A percentile compares a stretch with the other conserved stretches of the same genome.
Evolutionary conservation across 768 basidiomycete genomes (phyloP).

Genomic region (Neoboletus magnificus): DNA sequence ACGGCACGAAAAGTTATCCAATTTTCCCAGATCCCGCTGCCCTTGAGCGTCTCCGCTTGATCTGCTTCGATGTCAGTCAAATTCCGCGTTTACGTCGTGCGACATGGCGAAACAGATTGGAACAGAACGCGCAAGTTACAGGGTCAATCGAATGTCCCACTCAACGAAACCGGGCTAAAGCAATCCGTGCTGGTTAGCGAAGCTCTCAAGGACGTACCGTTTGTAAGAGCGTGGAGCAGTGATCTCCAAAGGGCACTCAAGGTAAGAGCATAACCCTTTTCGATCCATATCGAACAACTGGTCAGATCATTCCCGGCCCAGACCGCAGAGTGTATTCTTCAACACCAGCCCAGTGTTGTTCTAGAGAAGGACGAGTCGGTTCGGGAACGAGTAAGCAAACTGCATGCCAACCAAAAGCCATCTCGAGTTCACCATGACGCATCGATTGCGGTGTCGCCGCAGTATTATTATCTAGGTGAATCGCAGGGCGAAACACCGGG

Average conservation of each 20-base stretch:
- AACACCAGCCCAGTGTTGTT: background rate
- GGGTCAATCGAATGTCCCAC: slow-evolving; percentile 62
- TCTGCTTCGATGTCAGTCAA: slow-evolving; percentile 20
- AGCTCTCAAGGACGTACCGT: slow-evolving; percentile 48
- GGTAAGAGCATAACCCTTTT: slow-evolving; percentile 37
- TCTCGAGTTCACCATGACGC: background rate
- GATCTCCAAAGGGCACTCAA: slow-evolving; percentile 62
- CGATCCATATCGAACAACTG: background rate
- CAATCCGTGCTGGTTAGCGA: slow-evolving; percentile 47
- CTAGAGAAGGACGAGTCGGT: background rate
- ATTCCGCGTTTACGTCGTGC: slow-evolving; percentile 55
- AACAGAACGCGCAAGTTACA: slow-evolving; percentile 61
- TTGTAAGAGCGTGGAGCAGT: slow-evolving; percentile 57
- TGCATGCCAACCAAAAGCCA: background rate
- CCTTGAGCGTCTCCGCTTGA: background rate
- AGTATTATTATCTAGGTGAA: background rate
- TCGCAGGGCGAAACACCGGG: background rate
- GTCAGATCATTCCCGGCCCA: background rate
- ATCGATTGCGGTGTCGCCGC: background rate
- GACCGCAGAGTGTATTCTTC: slow-evolving; percentile 1
- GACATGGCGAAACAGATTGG: slow-evolving; percentile 72
- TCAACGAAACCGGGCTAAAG: slow-evolving; percentile 57
- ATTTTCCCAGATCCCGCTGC: background rate
- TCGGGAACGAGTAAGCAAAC: background rate
- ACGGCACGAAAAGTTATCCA: background rate